A percentile compares a stretch with the other conserved stretches of the same genome.
Evolutionary conservation across 2,329 filamentous ascomycete species (phyloP).

Genomic region (Colletotrichum filicis): DNA sequence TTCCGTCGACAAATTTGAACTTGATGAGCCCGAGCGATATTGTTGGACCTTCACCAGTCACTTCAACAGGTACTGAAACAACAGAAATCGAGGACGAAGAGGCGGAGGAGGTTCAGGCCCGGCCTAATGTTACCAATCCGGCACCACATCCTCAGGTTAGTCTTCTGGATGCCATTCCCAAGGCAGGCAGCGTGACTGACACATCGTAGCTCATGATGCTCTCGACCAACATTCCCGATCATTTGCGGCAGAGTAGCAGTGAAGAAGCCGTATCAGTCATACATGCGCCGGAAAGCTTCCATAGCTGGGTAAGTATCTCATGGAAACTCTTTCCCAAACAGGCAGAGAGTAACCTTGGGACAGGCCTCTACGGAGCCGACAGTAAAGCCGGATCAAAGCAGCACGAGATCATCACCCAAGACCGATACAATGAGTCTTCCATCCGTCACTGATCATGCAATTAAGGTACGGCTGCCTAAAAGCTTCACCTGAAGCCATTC

Average conservation of each 20-base stretch:
- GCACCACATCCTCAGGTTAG: slow-evolving; percentile 52
- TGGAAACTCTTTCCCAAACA: background rate
- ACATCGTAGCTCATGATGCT: slow-evolving; percentile 60
- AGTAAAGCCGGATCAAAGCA: slow-evolving; percentile 47
- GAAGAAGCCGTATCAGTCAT: slow-evolving; percentile 92
- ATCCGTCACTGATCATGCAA: slow-evolving; percentile 46
- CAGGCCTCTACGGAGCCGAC: slow-evolving; percentile 56
- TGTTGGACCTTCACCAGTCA: slow-evolving; percentile 85
- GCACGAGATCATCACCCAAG: slow-evolving; percentile 50
- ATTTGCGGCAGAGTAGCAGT: slow-evolving; percentile 67
- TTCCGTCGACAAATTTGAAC: slow-evolving; percentile 64
- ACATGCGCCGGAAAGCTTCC: slow-evolving; percentile 86
- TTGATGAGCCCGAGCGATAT: slow-evolving; percentile 73
- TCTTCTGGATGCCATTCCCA: background rate
- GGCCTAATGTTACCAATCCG: slow-evolving; percentile 47
- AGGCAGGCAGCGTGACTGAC: background rate
- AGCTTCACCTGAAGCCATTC: background rate
- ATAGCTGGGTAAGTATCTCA: slow-evolving; percentile 74
- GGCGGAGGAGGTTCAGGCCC: slow-evolving; percentile 66
- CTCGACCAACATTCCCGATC: slow-evolving; percentile 66
- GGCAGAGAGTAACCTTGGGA: slow-evolving; percentile 37
- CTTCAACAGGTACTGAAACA: slow-evolving; percentile 84
- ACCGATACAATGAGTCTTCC: slow-evolving; percentile 49
- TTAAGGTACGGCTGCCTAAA: slow-evolving; percentile 45
- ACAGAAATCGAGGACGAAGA: slow-evolving; percentile 87